Evolutionary conservation across 179 eudicot species (phyloP).

Genomic region (Beta lomatogona): DNA sequence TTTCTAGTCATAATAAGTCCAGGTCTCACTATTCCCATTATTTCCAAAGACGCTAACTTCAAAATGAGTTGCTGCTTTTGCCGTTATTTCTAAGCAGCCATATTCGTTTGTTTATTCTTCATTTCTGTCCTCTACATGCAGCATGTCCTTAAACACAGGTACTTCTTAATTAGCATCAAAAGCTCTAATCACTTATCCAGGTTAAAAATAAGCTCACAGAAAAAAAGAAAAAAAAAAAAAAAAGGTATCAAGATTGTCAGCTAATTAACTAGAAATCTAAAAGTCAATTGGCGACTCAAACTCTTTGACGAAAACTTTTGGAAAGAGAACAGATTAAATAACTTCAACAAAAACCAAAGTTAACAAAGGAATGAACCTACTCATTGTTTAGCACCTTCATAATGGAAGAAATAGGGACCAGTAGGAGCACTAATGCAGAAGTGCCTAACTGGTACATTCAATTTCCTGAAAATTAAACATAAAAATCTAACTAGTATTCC

Average conservation of each 20-base stretch:
- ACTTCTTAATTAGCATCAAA: not conserved
- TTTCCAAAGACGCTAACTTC: constrained; percentile 6
- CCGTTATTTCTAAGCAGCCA: not conserved
- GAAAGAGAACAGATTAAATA: not conserved
- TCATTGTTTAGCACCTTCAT: constrained; percentile 8
- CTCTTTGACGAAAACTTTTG: not conserved
- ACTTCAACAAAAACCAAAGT: not conserved
- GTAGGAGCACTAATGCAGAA: constrained; percentile 26
- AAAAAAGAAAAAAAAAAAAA: too few species aligned
- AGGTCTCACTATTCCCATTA: constrained; percentile 1
- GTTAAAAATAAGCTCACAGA: not conserved
- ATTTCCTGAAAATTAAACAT: too few species aligned
- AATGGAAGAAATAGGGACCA: not conserved
- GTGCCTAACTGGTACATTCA: constrained; percentile 30
- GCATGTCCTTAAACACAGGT: too few species aligned
- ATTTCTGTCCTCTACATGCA: not conserved
- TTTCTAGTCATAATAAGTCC: too few species aligned
- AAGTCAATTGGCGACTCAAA: not conserved
- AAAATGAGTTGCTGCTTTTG: not conserved
- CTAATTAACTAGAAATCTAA: not conserved
- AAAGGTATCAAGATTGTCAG: not conserved
- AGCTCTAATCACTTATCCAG: not conserved
- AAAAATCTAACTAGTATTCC: not conserved
- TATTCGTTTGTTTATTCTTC: constrained; percentile 5
- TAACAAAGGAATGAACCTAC: not conserved